These are phyloP conservation scores for Colletotrichum siamense DNA, from an alignment of 2,329 filamentous ascomycete species.

Conservation along the genomic window DNA sequence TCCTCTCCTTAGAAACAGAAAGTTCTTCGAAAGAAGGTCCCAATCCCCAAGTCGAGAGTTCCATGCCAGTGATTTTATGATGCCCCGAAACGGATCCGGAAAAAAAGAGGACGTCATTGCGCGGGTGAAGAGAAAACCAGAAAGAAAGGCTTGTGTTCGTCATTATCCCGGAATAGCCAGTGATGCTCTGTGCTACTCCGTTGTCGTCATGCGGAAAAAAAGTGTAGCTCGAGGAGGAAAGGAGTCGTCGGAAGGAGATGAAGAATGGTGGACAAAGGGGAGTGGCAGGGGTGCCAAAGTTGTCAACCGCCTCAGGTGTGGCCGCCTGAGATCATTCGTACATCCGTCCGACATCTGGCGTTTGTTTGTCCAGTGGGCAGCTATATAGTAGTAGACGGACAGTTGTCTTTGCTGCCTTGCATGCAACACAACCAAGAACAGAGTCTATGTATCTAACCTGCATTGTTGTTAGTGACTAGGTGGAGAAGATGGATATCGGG, in stretches of 20 bases:
- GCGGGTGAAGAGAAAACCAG: constrained; percentile 33
- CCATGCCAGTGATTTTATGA: constrained; percentile 24
- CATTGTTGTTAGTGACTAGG: background rate
- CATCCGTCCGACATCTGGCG: constrained; percentile 15
- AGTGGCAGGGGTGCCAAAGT: background rate
- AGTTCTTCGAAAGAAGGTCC: constrained; percentile 15
- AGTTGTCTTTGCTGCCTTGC: background rate
- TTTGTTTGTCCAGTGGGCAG: constrained; percentile 10
- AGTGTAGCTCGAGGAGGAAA: constrained; percentile 16
- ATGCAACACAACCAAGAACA: constrained; percentile 16
- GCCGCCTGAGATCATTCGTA: constrained; percentile 7
- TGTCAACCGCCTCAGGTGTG: constrained; percentile 10
- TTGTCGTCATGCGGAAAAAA: constrained; percentile 20
- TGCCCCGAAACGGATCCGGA: constrained; percentile 5
- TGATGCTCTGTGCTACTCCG: constrained; percentile 16
- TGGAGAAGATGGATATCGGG: no score
- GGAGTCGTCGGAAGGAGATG: constrained; percentile 10
- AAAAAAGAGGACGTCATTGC: constrained; percentile 11
- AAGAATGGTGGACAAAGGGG: constrained; percentile 13
- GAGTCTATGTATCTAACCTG: constrained; percentile 15
- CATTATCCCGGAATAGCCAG: constrained; percentile 23
- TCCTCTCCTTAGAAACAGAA: constrained; percentile 15
- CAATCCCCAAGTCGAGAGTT: constrained; percentile 22
- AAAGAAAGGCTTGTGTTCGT: constrained; percentile 24
- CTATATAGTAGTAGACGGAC: constrained; percentile 13